These are phyloP conservation scores for Talaromyces marneffei DNA, from an alignment of 2,329 filamentous ascomycete genomes.

Conservation along the genomic window DNA sequence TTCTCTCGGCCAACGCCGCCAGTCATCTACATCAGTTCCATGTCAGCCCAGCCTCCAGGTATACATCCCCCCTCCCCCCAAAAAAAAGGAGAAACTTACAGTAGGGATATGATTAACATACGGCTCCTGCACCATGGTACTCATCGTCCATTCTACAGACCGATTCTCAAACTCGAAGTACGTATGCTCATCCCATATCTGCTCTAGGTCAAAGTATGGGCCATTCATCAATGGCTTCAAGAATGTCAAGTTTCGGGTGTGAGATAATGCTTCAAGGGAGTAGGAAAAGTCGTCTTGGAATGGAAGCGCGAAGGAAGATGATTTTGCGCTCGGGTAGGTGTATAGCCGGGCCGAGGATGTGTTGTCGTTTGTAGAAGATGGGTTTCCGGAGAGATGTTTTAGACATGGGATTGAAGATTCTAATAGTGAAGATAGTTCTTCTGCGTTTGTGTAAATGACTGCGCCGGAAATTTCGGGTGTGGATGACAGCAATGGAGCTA, in stretches of 20 bases:
- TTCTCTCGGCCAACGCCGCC: conserved; percentile 62
- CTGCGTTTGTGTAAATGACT: neutral
- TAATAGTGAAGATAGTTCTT: neutral
- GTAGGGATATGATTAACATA: conserved; percentile 75
- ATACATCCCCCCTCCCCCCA: no score
- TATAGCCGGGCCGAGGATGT: neutral
- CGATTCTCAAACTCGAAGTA: conserved; percentile 64
- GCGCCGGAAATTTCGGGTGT: neutral
- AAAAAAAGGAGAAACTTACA: conserved; percentile 33
- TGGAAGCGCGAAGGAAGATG: conserved; percentile 46
- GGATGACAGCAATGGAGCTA: neutral
- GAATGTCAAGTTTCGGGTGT: conserved; percentile 61
- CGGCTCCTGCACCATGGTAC: conserved; percentile 72
- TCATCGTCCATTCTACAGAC: conserved; percentile 67
- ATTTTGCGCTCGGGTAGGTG: conserved; percentile 41
- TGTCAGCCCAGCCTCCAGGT: no score
- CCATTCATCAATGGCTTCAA: conserved; percentile 59
- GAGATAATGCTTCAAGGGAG: conserved; percentile 53
- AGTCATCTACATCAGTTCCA: conserved; percentile 49
- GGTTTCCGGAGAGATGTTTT: conserved; percentile 1
- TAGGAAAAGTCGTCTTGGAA: conserved; percentile 49
- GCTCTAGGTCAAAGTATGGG: conserved; percentile 67
- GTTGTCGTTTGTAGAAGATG: neutral
- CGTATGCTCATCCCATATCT: conserved; percentile 74
- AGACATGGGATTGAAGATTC: neutral